phyloP scores from a whole-genome alignment of 306 rosid species.

The Clitoria ternatea region DNA sequence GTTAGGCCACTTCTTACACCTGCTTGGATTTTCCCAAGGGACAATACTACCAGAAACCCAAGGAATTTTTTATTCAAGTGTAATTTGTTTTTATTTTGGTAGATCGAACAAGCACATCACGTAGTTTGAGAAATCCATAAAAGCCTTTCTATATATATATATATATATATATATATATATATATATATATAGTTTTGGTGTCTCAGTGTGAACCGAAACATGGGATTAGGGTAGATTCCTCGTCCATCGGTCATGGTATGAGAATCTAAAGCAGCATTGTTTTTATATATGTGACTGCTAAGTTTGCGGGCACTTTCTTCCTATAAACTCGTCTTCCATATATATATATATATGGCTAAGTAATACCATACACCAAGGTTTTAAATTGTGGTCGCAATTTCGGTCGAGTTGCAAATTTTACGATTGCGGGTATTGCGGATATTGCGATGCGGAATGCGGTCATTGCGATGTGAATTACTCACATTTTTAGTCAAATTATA shows the following conservation, averaged over 20 bases:
- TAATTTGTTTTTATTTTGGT: background rate
- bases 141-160: slow-evolving; percentile 3
- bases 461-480: no score
- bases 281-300: slow-evolving; percentile 25
- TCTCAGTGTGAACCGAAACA: background rate
- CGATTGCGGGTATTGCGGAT: no score
- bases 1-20: slow-evolving; percentile 18
- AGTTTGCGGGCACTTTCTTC: slow-evolving; percentile 3
- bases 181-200: background rate
- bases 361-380: no score
- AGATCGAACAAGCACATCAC: slow-evolving; percentile 24
- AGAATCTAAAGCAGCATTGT: slow-evolving; percentile 13
- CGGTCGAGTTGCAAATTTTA: no score
- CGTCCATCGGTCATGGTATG: slow-evolving; percentile 22
- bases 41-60: slow-evolving; percentile 35
- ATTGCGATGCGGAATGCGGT: no score
- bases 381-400: no score
- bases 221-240: slow-evolving; percentile 37
- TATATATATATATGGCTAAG: background rate
- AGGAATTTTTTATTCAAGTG: slow-evolving; percentile 26
- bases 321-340: background rate
- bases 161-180: slow-evolving; percentile 20
- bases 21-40: slow-evolving; percentile 44
- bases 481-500: no score
- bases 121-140: slow-evolving; percentile 20